A percentile compares a stretch with the other conserved stretches of the same genome.
Conservation (phyloP, 73 alveolate genomes). For the Paramecium octaurelia region DNA sequence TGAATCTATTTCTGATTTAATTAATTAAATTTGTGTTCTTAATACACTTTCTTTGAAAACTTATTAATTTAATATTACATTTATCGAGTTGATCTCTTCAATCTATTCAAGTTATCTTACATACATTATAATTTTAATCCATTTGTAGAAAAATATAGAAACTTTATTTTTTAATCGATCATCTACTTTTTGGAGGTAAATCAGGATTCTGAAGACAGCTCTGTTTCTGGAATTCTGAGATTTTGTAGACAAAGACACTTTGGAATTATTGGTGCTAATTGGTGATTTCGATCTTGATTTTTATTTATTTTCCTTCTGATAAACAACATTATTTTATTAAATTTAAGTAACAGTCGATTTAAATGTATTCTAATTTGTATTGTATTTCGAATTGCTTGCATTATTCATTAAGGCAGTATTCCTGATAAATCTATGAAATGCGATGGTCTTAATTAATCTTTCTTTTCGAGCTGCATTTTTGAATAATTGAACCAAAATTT, state of each 20-base stretch:
- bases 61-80: neutral
- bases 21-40: conserved; percentile 13
- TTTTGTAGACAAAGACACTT: neutral
- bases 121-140: neutral
- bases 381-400: neutral
- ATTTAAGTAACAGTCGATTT: neutral
- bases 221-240: neutral
- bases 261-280: neutral
- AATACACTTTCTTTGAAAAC: conserved; percentile 26
- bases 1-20: neutral
- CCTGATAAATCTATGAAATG: conserved; percentile 21
- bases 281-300: neutral
- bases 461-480: conserved; percentile 34
- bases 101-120: neutral
- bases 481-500: neutral
- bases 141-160: neutral
- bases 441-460: conserved; percentile 18
- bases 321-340: neutral
- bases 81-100: neutral
- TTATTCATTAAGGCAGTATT: neutral
- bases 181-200: neutral
- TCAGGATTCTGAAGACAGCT: neutral
- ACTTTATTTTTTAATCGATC: neutral
- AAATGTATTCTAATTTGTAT: neutral
- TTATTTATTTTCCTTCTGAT: neutral